phyloP scores from a whole-genome alignment of 257 asterid genomes.

The Coffea eugenioides region DNA sequence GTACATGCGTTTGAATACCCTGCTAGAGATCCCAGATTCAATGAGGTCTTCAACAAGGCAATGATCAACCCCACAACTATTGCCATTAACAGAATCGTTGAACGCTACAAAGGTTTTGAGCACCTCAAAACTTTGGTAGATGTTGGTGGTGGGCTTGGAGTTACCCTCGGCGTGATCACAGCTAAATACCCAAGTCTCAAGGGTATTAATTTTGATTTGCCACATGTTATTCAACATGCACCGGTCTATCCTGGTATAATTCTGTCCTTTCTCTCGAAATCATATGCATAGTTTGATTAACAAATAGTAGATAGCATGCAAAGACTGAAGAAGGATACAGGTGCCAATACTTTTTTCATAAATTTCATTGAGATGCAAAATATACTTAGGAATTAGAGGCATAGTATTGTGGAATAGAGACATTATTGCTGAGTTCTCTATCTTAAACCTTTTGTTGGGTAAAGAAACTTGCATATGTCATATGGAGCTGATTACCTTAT shows the following conservation, averaged over 20 bases:
- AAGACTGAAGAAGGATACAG: too few relatives aligned
- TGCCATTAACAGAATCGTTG: conserved; percentile 27
- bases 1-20: conserved; percentile 30
- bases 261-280: neutral
- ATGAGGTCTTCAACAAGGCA: conserved; percentile 33
- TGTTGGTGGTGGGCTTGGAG: conserved; percentile 45
- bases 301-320: neutral
- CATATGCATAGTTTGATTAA: neutral
- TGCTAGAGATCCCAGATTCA: conserved; percentile 20
- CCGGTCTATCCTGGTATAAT: conserved; percentile 31
- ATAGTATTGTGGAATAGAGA: too few relatives aligned
- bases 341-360: too few relatives aligned
- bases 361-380: too few relatives aligned
- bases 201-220: conserved; percentile 13
- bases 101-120: conserved; percentile 38
- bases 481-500: neutral
- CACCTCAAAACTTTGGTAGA: conserved; percentile 1
- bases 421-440: too few relatives aligned
- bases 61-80: conserved; percentile 31
- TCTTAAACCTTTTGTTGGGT: too few relatives aligned
- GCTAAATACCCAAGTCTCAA: conserved; percentile 32
- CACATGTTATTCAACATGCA: conserved; percentile 36
- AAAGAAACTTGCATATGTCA: too few relatives aligned
- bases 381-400: too few relatives aligned
- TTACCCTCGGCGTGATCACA: conserved; percentile 31